phyloP scores from a whole-genome alignment of 345 rosid genomes.

The Arabis alpina region DNA sequence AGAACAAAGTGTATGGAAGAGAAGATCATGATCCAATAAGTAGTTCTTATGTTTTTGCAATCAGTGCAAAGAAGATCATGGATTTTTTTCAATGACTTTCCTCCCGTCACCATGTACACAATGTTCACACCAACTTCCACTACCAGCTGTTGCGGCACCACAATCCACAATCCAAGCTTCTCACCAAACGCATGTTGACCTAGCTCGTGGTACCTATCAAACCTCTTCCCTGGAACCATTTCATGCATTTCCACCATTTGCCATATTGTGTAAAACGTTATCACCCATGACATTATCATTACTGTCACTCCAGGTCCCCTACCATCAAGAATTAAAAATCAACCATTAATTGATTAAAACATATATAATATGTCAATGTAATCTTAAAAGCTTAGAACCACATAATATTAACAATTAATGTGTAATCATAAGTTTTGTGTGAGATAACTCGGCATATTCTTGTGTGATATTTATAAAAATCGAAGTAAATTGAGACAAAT shows the following conservation, averaged over 20 bases:
- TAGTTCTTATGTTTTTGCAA: constrained; percentile 54
- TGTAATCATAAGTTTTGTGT: not conserved
- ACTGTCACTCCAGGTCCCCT: constrained; percentile 79
- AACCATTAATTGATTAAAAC: not conserved
- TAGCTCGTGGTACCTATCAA: constrained; percentile 82
- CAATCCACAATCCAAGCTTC: constrained; percentile 79
- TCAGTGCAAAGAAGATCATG: constrained; percentile 56
- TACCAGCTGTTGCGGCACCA: constrained; percentile 74
- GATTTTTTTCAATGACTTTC: constrained; percentile 75
- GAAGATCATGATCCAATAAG: constrained; percentile 76
- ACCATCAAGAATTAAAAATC: not conserved
- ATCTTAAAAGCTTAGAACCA: not conserved
- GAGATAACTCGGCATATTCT: not conserved
- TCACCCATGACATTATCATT: constrained; percentile 63
- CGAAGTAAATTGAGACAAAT: not conserved
- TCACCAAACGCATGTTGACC: constrained; percentile 81
- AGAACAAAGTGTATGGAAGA: constrained; percentile 70
- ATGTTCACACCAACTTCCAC: constrained; percentile 73
- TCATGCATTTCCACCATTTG: constrained; percentile 96
- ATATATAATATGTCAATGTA: not conserved
- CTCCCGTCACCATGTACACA: constrained; percentile 86
- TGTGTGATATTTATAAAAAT: not conserved
- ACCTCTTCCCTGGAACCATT: constrained; percentile 72
- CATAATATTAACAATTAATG: not conserved
- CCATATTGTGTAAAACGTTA: constrained; percentile 83